Percentiles rank a stretch among this genome's conserved stretches.
Conservation (phyloP, 768 basidiomycete genomes). For the Panellus pusillus region DNA sequence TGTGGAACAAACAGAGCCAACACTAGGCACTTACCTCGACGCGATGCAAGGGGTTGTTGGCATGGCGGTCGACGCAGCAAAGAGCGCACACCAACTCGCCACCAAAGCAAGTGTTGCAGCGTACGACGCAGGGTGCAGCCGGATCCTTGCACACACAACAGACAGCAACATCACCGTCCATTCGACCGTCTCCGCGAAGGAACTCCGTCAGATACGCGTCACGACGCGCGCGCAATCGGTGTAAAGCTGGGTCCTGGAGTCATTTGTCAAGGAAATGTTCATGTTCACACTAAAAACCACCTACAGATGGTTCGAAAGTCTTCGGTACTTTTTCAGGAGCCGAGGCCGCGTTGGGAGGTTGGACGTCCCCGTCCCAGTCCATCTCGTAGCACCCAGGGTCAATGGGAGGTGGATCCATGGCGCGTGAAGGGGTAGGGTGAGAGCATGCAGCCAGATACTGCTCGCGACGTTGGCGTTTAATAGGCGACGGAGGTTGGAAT, state of each 20-base stretch:
- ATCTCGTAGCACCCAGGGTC: no score
- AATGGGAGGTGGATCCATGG: no score
- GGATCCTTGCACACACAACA: background rate
- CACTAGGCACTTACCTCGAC: slow-evolving; percentile 16
- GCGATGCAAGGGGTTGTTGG: slow-evolving; percentile 17
- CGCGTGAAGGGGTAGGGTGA: background rate
- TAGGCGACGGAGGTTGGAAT: background rate
- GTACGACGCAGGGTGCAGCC: background rate
- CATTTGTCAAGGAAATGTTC: background rate
- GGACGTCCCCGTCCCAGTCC: no score
- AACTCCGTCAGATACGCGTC: background rate
- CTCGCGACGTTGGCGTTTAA: background rate
- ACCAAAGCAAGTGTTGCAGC: background rate
- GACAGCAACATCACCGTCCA: background rate
- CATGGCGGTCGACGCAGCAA: slow-evolving; percentile 7
- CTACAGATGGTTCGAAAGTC: no score
- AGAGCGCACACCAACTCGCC: background rate
- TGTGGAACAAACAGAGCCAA: no score
- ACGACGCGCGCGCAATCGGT: background rate
- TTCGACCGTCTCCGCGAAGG: background rate
- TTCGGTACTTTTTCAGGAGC: no score
- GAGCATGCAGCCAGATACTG: background rate
- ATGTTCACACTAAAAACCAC: no score
- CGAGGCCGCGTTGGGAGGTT: no score
- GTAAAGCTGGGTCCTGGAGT: background rate